Conservation (phyloP, 805 yeast species). For the Suhomyces pyralidae region DNA sequence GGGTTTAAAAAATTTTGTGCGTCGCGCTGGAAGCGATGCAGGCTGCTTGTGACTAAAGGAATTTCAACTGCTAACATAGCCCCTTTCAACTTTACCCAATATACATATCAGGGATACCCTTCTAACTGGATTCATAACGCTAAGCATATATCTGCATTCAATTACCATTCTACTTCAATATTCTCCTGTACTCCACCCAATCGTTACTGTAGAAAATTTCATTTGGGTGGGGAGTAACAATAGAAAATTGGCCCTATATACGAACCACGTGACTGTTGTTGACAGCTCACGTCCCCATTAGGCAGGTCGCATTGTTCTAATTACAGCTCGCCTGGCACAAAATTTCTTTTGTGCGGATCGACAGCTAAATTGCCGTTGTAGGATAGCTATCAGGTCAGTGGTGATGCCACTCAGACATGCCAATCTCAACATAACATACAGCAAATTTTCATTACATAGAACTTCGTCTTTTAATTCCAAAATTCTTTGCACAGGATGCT, state of each 20-base stretch:
- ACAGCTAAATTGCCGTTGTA: background rate
- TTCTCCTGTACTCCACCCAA: background rate
- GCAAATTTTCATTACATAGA: background rate
- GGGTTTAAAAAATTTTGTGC: conserved; percentile 8
- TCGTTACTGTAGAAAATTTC: background rate
- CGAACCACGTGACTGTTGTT: background rate
- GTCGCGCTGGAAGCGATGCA: background rate
- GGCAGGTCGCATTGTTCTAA: background rate
- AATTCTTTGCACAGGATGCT: background rate
- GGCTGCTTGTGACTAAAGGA: background rate
- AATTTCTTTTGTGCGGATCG: background rate
- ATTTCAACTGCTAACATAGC: background rate
- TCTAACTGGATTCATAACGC: background rate
- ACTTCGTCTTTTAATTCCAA: background rate
- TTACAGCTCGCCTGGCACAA: background rate
- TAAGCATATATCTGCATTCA: background rate
- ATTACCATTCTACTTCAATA: background rate
- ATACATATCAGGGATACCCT: background rate
- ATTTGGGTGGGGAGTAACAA: background rate
- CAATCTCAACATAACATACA: background rate
- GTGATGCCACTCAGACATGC: background rate
- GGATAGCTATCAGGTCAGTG: background rate
- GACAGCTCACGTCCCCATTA: background rate
- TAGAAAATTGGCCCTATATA: background rate
- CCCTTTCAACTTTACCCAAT: background rate